A percentile compares a stretch with the other conserved stretches of the same genome.
Conservation (phyloP, 805 yeast species). For the Sugiyamaella americana region DNA sequence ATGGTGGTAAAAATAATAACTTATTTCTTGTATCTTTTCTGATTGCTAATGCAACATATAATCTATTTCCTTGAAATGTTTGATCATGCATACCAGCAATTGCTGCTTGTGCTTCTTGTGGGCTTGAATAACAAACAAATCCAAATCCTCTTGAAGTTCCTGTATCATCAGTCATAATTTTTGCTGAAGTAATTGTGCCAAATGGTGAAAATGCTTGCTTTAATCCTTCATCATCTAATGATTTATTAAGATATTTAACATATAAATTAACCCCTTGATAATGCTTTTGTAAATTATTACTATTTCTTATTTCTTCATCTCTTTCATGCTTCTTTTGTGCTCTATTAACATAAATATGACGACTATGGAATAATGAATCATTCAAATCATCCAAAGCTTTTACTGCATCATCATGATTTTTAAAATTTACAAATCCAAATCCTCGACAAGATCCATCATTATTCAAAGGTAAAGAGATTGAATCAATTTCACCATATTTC, state of each 20-base stretch:
- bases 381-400: constrained; percentile 45
- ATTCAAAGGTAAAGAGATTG: constrained; percentile 46
- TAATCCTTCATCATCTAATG: constrained; percentile 51
- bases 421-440: constrained; percentile 48
- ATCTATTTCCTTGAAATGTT: constrained; percentile 43
- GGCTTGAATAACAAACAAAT: constrained; percentile 66
- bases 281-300: constrained; percentile 26
- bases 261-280: constrained; percentile 69
- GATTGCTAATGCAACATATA: constrained; percentile 73
- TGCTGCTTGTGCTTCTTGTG: constrained; percentile 63
- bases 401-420: constrained; percentile 37
- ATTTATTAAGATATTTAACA: constrained; percentile 54
- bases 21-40: constrained; percentile 35
- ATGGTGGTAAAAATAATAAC: constrained; percentile 1
- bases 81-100: constrained; percentile 57
- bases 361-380: constrained; percentile 37
- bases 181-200: constrained; percentile 47
- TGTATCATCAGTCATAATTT: constrained; percentile 43
- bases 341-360: constrained; percentile 36
- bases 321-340: constrained; percentile 40
- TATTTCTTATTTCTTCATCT: constrained; percentile 17
- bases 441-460: constrained; percentile 40
- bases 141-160: constrained; percentile 70
- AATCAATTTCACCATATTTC: constrained; percentile 43
- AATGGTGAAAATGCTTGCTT: constrained; percentile 38